phyloP scores from a whole-genome alignment of 176 grass and related monocot genomes.

The Oryza glumipatula region DNA sequence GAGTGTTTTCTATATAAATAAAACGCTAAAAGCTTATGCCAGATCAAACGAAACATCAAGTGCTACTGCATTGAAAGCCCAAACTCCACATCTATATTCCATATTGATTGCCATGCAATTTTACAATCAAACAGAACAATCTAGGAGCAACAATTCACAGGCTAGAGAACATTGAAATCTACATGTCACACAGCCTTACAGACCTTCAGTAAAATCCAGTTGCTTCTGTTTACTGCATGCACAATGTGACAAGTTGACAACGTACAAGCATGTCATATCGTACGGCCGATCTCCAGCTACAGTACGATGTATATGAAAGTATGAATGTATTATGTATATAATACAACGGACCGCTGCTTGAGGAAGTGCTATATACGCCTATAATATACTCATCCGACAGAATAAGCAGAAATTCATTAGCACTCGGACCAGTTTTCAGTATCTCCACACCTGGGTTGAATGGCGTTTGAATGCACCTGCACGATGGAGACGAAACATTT shows the following conservation, averaged over 20 bases:
- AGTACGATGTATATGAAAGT: neutral
- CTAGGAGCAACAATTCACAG: neutral
- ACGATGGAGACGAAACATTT: neutral
- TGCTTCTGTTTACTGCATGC: neutral
- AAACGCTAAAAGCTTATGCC: too few species aligned
- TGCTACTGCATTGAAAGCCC: too few species aligned
- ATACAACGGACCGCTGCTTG: neutral
- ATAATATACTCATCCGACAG: neutral
- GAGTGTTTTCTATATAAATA: too few species aligned
- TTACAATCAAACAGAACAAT: neutral
- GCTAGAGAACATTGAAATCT: neutral
- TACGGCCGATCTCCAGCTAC: neutral
- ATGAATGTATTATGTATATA: neutral
- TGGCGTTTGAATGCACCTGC: constrained; percentile 45
- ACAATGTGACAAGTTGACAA: neutral
- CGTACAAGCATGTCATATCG: neutral
- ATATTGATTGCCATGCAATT: neutral
- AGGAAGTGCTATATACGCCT: neutral
- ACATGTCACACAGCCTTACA: too few species aligned
- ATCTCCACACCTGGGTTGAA: constrained; percentile 39
- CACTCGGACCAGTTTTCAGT: neutral
- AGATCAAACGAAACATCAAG: too few species aligned
- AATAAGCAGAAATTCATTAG: neutral
- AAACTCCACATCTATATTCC: neutral
- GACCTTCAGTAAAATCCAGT: too few species aligned